These are phyloP conservation scores for Xanthoparmelia taractica DNA, from an alignment of 495 filamentous ascomycete genomes.

Conservation along the genomic window DNA sequence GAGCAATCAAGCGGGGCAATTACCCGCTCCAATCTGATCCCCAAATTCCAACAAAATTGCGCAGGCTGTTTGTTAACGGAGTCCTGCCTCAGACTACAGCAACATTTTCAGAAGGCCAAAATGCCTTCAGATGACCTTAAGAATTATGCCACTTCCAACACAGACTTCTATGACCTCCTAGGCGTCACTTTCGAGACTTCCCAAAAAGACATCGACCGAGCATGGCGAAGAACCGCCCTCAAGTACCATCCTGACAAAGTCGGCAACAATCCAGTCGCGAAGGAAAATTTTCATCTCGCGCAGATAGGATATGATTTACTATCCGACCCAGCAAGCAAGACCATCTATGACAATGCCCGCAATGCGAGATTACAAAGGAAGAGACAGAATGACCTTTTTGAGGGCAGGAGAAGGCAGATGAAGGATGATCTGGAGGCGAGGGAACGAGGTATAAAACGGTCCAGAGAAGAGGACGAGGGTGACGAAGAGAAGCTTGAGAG, in stretches of 20 bases:
- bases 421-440: conserved; percentile 64
- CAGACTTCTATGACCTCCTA: conserved; percentile 84
- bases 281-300: conserved; percentile 67
- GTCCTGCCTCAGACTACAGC: not conserved
- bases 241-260: conserved; percentile 87
- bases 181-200: conserved; percentile 55
- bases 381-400: conserved; percentile 57
- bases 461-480: conserved; percentile 41
- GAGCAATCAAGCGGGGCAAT: no score
- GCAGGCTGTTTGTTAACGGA: no score
- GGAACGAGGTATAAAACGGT: conserved; percentile 41
- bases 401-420: conserved; percentile 61
- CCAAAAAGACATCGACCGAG: conserved; percentile 68
- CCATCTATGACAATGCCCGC: conserved; percentile 63
- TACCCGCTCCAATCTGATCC: not conserved
- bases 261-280: conserved; percentile 47
- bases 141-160: conserved; percentile 47
- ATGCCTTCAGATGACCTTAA: conserved; percentile 48
- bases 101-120: not conserved
- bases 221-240: conserved; percentile 81
- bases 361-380: conserved; percentile 53
- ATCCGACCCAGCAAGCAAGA: conserved; percentile 50
- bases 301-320: conserved; percentile 67
- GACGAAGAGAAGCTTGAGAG: conserved; percentile 50
- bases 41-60: not conserved